Base-by-base conservation (phyloP, 2,329 filamentous ascomycete species). In the Hirsutella minnesotensis region DNA sequence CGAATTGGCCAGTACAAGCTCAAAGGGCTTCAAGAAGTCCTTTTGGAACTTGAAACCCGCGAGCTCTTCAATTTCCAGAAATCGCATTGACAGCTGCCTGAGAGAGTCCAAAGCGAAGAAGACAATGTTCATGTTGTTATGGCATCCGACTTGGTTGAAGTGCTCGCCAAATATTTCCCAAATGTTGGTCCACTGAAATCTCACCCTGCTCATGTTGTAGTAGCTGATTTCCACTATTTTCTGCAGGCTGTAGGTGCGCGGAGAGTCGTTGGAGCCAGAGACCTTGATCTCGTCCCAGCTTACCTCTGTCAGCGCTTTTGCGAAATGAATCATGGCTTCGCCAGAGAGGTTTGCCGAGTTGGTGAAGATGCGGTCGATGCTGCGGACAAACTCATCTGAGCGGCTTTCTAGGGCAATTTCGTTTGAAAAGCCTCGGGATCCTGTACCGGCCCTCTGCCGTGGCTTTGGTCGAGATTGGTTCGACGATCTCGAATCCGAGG, bases 31-130 rank as follows among this genome's bases (percentile, higher is more conserved):
- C 42, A 98, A 67, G 61, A 99, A 98, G 59, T 99, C 90, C 61
- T 99, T 99, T 56, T 99, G 92, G 58, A 99, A 99, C 62, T 96
- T 96, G 76, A 99, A 99, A 56, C 94, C 92, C 1, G 92, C 87
- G 52, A 99, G 66, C 61, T 99, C 92, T 59, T 95, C 92, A 47
- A 96, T 88, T 63, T 98, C 92, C 84, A 98, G 86, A 59, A 98
- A 99, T 16, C 89, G 83, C 89, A 98, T 96, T 1, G 90, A 95
- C 34, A 99, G 68, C 61, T 99, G 92, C 34, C 94, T 79, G 37
- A 99, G 66, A 3, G 90, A 95, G 65, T 99, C 94, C 22, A 99
- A 73, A 3, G 92, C 92, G 57, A 98, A 98, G 66, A 94, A 96
- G 10, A 98, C 94, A 41, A 98, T 92, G 7, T 87, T 84, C 12